phyloP scores from a whole-genome alignment of 208 protist species.

The Trypanosoma rangeli region DNA sequence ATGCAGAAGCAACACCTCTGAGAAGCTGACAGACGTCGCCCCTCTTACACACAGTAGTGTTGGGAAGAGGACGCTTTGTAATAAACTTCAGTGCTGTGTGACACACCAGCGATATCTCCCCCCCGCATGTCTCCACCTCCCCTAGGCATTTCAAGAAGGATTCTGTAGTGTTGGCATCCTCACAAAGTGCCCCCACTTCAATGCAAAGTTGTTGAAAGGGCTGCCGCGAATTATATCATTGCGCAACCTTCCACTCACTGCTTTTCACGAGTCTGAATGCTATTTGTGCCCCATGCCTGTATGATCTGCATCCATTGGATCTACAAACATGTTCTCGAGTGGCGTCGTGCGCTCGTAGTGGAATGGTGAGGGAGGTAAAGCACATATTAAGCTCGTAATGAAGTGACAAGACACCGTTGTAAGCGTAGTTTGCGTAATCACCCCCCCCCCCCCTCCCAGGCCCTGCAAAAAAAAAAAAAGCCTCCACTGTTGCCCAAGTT shows the following conservation, averaged over 20 bases:
- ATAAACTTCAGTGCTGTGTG: constrained; percentile 10
- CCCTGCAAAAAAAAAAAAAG: constrained; percentile 27
- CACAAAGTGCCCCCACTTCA: constrained; percentile 18
- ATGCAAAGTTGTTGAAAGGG: too few relatives aligned
- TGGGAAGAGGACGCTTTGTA: constrained; percentile 5
- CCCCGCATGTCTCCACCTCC: background rate
- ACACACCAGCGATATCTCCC: constrained; percentile 5
- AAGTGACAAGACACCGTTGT: constrained; percentile 23
- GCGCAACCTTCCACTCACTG: too few relatives aligned
- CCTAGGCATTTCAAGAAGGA: constrained; percentile 11
- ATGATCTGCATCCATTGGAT: background rate
- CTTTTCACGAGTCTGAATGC: too few relatives aligned
- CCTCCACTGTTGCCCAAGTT: constrained; percentile 8
- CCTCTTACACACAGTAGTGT: background rate
- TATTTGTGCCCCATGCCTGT: too few relatives aligned
- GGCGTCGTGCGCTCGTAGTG: constrained; percentile 8
- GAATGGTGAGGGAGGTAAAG: constrained; percentile 3
- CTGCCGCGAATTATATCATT: too few relatives aligned
- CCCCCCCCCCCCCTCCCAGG: constrained; percentile 24
- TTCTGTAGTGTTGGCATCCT: background rate
- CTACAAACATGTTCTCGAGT: constrained; percentile 11
- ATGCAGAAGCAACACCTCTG: constrained; percentile 1
- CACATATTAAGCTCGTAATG: constrained; percentile 31
- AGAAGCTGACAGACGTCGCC: constrained; percentile 10
- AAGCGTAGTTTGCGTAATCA: constrained; percentile 24